phyloP scores from a whole-genome alignment of 306 rosid genomes.

The Begonia loranthoides region DNA sequence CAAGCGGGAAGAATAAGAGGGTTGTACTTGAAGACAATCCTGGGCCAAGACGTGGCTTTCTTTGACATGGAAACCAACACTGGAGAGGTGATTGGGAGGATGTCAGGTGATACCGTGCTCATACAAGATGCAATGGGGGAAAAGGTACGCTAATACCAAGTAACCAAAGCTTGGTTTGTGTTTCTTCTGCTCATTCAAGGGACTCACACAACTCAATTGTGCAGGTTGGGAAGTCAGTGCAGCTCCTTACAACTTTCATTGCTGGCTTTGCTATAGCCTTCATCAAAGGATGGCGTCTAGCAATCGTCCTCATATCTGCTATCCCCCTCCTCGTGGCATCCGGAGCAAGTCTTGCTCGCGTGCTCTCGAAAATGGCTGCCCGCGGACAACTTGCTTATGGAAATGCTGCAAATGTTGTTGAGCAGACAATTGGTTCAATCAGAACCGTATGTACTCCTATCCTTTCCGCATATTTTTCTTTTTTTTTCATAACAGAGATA shows the following conservation, averaged over 20 bases:
- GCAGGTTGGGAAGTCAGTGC: slow-evolving; percentile 78
- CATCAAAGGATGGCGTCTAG: slow-evolving; percentile 76
- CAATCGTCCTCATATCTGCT: slow-evolving; percentile 59
- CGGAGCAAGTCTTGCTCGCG: slow-evolving; percentile 48
- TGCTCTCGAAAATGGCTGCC: slow-evolving; percentile 47
- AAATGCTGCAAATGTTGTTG: slow-evolving; percentile 70
- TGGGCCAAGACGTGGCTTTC: slow-evolving; percentile 76
- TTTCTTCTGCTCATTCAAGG: no score
- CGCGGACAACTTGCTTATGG: slow-evolving; percentile 68
- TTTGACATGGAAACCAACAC: slow-evolving; percentile 85
- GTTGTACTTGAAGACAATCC: slow-evolving; percentile 68
- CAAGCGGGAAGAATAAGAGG: slow-evolving; percentile 80
- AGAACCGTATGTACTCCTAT: slow-evolving; percentile 42
- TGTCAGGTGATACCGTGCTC: slow-evolving; percentile 92
- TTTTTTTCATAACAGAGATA: slow-evolving; percentile 1
- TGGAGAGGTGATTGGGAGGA: slow-evolving; percentile 77
- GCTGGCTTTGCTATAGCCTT: slow-evolving; percentile 67
- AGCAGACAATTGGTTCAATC: slow-evolving; percentile 82
- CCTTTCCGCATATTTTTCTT: background rate
- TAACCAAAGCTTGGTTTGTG: background rate
- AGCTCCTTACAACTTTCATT: slow-evolving; percentile 47
- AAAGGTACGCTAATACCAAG: slow-evolving; percentile 32
- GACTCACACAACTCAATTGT: slow-evolving; percentile 2
- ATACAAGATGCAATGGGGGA: slow-evolving; percentile 98
- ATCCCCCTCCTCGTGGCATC: slow-evolving; percentile 60